Evolutionary conservation across 176 grass and related monocot genomes (phyloP).

Genomic region (Aegilops umbellulata): DNA sequence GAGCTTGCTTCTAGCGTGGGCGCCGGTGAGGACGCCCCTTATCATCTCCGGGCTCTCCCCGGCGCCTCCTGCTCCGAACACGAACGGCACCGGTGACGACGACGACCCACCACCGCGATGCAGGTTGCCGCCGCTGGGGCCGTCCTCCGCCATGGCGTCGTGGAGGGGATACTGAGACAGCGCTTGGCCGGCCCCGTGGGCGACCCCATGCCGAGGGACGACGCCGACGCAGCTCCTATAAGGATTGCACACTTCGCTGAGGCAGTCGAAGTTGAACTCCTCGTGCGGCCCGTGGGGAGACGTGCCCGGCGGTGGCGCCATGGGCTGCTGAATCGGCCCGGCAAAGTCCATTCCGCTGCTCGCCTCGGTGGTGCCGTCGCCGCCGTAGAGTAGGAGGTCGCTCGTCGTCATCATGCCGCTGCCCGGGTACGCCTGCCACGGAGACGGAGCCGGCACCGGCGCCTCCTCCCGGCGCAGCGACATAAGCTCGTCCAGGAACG

Average conservation of each 20-base stretch:
- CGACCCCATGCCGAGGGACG: neutral
- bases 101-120: neutral
- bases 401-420: slow-evolving; percentile 32
- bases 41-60: neutral
- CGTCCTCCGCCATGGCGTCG: slow-evolving; percentile 39
- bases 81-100: slow-evolving; percentile 35
- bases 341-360: neutral
- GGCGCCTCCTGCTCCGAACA: slow-evolving; percentile 34
- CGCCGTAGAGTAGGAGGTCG: slow-evolving; percentile 60
- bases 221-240: slow-evolving; percentile 17
- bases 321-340: slow-evolving; percentile 15
- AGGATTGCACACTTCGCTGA: slow-evolving; percentile 71
- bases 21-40: neutral
- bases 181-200: neutral
- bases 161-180: neutral
- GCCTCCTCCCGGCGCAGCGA: slow-evolving; percentile 49
- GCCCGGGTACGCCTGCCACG: slow-evolving; percentile 43
- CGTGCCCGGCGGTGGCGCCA: neutral
- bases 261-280: slow-evolving; percentile 68
- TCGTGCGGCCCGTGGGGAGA: neutral
- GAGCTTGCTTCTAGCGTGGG: slow-evolving; percentile 32
- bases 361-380: neutral
- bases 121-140: slow-evolving; percentile 4
- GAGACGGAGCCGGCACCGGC: neutral
- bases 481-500: slow-evolving; percentile 81